These are phyloP conservation scores for Trichoderma orchidacearum DNA, from an alignment of 495 filamentous ascomycete genomes.

Conservation along the genomic window DNA sequence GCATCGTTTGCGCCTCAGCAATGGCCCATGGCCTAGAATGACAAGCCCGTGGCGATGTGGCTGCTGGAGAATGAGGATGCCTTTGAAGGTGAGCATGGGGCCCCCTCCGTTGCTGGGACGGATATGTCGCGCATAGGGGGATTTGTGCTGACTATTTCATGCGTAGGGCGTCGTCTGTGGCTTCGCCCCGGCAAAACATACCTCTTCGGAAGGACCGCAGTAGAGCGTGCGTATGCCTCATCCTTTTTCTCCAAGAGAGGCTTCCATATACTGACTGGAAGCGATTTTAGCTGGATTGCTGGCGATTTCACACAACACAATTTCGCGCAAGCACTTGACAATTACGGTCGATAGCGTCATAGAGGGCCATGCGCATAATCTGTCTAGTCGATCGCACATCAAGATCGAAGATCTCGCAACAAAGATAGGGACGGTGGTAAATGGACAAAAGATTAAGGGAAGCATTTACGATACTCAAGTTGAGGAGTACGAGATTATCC, in stretches of 20 bases:
- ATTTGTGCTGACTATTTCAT: neutral
- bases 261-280: conserved; percentile 7
- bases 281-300: conserved; percentile 32
- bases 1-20: neutral
- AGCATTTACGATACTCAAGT: conserved; percentile 34
- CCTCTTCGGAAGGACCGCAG: conserved; percentile 55
- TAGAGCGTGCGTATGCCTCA: conserved; percentile 27
- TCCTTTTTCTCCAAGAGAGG: neutral
- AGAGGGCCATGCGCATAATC: conserved; percentile 51
- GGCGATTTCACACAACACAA: conserved; percentile 53
- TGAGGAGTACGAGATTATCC: conserved; percentile 47
- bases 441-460: conserved; percentile 53
- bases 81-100: conserved; percentile 27
- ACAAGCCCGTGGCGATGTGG: conserved; percentile 34
- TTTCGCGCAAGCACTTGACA: conserved; percentile 83
- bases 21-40: neutral
- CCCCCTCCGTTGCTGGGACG: neutral
- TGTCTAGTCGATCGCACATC: conserved; percentile 48
- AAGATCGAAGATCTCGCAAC: conserved; percentile 57
- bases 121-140: neutral
- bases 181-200: conserved; percentile 70
- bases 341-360: conserved; percentile 55
- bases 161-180: conserved; percentile 60
- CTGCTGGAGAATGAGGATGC: conserved; percentile 42
- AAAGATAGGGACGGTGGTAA: conserved; percentile 66